Conservation (phyloP, 169 alveolate species). For the Plasmodium falciparum region DNA sequence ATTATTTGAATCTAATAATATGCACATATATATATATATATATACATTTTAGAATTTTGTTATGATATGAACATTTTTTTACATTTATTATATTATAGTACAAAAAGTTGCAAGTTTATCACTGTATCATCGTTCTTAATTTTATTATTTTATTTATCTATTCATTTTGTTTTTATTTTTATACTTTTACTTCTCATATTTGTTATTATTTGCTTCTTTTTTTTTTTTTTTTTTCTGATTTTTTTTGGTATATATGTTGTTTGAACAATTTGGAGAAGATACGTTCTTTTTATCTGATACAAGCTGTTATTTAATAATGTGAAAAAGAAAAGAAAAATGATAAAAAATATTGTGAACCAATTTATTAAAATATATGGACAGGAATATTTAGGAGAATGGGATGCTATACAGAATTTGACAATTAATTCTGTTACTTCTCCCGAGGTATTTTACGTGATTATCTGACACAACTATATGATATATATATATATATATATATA, state of each 20-base stretch:
- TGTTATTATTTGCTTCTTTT: too few species aligned
- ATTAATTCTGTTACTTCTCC: slow-evolving; percentile 84
- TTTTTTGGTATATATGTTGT: too few species aligned
- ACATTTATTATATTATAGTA: too few species aligned
- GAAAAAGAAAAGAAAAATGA: slow-evolving; percentile 61
- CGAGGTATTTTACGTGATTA: slow-evolving; percentile 53
- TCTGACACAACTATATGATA: background rate
- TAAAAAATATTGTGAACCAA: slow-evolving; percentile 81
- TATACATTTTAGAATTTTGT: background rate
- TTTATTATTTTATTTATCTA: too few species aligned
- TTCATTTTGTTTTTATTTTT: too few species aligned
- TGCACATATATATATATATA: background rate
- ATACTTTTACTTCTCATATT: too few species aligned
- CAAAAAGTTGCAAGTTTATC: too few species aligned
- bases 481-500: background rate
- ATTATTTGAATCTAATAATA: background rate
- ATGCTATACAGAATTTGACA: slow-evolving; percentile 82
- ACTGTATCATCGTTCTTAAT: too few species aligned
- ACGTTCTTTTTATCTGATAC: background rate
- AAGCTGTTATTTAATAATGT: background rate
- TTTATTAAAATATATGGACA: slow-evolving; percentile 83
- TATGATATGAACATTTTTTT: background rate
- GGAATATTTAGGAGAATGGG: slow-evolving; percentile 86
- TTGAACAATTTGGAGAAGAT: background rate
- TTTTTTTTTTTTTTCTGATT: too few species aligned